These are phyloP conservation scores for Discostella stelligeroides DNA, from an alignment of 108 stramenopile species.

Conservation along the genomic window DNA sequence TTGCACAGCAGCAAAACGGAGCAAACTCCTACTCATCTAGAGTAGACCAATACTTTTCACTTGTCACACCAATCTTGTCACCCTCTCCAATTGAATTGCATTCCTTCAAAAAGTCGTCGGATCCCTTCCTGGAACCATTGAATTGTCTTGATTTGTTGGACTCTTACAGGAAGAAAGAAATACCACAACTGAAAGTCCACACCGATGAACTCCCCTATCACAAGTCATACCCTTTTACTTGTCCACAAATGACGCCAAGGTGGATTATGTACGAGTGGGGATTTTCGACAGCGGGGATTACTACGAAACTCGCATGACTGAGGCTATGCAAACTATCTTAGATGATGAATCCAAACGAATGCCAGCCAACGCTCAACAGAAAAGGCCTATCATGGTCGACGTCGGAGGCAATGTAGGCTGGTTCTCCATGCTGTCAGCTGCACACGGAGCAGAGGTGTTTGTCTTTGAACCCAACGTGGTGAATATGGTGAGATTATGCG, in stretches of 20 bases:
- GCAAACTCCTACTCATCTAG: no score
- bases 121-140: conserved; percentile 14
- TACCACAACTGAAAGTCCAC: conserved; percentile 20
- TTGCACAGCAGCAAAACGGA: no score
- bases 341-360: background rate
- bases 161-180: conserved; percentile 12
- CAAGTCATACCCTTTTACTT: conserved; percentile 46
- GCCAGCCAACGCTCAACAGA: background rate
- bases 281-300: conserved; percentile 55
- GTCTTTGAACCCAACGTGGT: conserved; percentile 62
- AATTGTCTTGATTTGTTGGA: conserved; percentile 14
- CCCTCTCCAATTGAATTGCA: background rate
- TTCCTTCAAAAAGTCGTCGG: background rate
- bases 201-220: conserved; percentile 20
- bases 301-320: conserved; percentile 53
- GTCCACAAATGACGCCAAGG: conserved; percentile 27
- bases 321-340: conserved; percentile 19
- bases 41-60: no score
- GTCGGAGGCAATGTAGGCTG: conserved; percentile 65
- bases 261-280: conserved; percentile 31
- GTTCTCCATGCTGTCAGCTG: conserved; percentile 52
- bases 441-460: conserved; percentile 52
- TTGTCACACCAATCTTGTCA: no score
- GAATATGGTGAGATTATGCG: conserved; percentile 60
- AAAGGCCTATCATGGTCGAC: conserved; percentile 44